Conservation (phyloP, 108 stramenopile species). For the Skeletonema marinoi region DNA sequence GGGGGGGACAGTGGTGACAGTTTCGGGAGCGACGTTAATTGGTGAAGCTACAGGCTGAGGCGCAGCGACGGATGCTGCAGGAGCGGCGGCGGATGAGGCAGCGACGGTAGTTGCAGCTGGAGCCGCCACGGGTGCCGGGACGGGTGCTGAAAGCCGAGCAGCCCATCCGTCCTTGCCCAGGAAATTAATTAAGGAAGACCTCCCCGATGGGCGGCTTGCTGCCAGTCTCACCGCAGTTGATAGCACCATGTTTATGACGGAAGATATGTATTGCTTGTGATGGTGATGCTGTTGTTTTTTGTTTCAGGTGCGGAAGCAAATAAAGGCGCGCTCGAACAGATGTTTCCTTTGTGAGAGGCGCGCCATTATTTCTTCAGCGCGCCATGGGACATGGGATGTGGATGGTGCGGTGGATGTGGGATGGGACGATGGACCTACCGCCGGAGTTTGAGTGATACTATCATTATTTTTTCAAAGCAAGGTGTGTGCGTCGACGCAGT, state of each 20-base stretch:
- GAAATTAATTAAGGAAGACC: conserved; percentile 76
- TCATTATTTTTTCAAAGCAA: too few species aligned
- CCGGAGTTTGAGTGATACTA: too few species aligned
- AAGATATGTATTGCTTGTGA: too few species aligned
- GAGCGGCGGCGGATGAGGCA: conserved; percentile 42
- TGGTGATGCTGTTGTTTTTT: too few species aligned
- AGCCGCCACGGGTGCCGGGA: conserved; percentile 32
- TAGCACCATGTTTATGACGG: conserved; percentile 9
- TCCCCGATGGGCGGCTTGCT: conserved; percentile 31
- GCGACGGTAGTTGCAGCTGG: conserved; percentile 50
- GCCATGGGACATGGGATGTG: too few species aligned
- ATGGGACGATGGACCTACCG: too few species aligned
- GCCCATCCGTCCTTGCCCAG: conserved; percentile 91
- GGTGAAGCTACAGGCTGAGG: conserved; percentile 40
- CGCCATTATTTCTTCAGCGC: too few species aligned
- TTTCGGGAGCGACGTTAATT: conserved; percentile 53
- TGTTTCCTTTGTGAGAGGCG: too few species aligned
- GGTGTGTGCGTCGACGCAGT: too few species aligned
- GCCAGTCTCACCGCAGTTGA: conserved; percentile 26
- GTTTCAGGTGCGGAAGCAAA: too few species aligned
- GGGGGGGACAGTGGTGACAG: conserved; percentile 48
- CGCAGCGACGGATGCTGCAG: conserved; percentile 46
- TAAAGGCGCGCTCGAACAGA: too few species aligned
- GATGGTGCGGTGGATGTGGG: too few species aligned
- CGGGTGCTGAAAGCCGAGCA: conserved; percentile 31